Evolutionary conservation across 2,329 filamentous ascomycete species (phyloP).

Genomic region (Juglanconis oblonga): DNA sequence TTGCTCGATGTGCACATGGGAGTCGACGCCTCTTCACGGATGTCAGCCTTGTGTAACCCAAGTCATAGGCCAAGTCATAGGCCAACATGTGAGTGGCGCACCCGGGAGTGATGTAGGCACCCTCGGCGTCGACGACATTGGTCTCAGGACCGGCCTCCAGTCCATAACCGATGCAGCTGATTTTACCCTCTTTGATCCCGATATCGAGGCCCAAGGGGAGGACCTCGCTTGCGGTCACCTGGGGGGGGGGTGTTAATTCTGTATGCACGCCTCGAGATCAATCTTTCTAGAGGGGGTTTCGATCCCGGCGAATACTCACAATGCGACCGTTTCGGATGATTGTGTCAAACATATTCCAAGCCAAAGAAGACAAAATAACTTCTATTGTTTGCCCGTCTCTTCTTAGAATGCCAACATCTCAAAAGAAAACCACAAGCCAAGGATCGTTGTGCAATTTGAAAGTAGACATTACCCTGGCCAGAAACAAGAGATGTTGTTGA

Average conservation of each 20-base stretch:
- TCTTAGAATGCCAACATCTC: neutral
- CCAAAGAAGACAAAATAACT: constrained; percentile 1
- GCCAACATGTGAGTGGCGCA: neutral
- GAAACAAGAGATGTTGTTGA: neutral
- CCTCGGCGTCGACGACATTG: constrained; percentile 40
- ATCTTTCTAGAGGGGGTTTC: neutral
- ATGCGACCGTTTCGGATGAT: constrained; percentile 26
- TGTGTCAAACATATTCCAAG: constrained; percentile 19
- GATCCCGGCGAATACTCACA: constrained; percentile 11
- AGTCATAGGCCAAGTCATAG: too few species aligned
- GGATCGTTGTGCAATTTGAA: neutral
- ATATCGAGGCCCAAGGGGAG: constrained; percentile 41
- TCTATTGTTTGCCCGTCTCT: neutral
- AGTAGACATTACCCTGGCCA: neutral
- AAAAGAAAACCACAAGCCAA: neutral
- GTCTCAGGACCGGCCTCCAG: constrained; percentile 32
- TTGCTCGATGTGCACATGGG: constrained; percentile 36
- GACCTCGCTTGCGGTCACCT: constrained; percentile 46
- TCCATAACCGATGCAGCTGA: constrained; percentile 38
- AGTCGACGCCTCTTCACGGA: constrained; percentile 32
- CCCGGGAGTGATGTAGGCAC: constrained; percentile 40
- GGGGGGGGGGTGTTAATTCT: neutral
- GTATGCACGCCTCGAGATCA: too few species aligned
- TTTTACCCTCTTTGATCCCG: constrained; percentile 44
- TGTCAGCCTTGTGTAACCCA: neutral